These are phyloP conservation scores for Fusarium duplospermum DNA, from an alignment of 2,329 filamentous ascomycete species.

Conservation along the genomic window DNA sequence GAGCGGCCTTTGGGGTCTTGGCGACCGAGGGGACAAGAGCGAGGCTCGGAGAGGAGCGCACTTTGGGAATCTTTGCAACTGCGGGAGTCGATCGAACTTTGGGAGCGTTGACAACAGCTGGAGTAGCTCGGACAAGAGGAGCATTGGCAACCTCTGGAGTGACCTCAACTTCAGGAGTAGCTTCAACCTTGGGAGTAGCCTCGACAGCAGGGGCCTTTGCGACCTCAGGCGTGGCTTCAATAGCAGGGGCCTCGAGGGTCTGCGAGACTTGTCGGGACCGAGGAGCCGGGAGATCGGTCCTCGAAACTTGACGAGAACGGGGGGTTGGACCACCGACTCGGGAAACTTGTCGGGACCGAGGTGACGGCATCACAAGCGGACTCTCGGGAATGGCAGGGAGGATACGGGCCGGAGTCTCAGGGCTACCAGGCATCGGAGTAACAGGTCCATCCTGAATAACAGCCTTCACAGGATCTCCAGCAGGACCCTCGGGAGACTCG, in stretches of 20 bases:
- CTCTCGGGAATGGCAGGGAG: constrained; percentile 34
- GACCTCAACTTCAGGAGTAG: neutral
- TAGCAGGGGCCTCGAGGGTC: constrained; percentile 17
- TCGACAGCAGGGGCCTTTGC: neutral
- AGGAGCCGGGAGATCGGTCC: constrained; percentile 1
- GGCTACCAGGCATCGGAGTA: neutral
- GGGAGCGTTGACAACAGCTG: constrained; percentile 6
- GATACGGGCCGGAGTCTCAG: constrained; percentile 15
- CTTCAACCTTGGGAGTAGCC: neutral
- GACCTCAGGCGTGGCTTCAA: neutral
- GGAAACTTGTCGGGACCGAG: constrained; percentile 33
- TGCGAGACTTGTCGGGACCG: constrained; percentile 30
- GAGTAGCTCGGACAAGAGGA: constrained; percentile 8
- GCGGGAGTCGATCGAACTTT: constrained; percentile 4
- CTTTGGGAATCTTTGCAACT: neutral
- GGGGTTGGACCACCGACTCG: neutral
- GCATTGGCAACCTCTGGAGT: neutral
- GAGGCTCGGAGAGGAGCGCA: neutral
- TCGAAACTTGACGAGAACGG: constrained; percentile 26
- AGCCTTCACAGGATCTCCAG: constrained; percentile 23
- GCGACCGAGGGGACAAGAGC: neutral
- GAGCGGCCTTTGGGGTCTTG: neutral
- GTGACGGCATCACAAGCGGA: constrained; percentile 21
- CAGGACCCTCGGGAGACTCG: neutral
- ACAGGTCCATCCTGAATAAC: neutral